These are phyloP conservation scores for Pseudocercospora fuligena DNA, from an alignment of 2,329 filamentous ascomycete species.

Conservation along the genomic window DNA sequence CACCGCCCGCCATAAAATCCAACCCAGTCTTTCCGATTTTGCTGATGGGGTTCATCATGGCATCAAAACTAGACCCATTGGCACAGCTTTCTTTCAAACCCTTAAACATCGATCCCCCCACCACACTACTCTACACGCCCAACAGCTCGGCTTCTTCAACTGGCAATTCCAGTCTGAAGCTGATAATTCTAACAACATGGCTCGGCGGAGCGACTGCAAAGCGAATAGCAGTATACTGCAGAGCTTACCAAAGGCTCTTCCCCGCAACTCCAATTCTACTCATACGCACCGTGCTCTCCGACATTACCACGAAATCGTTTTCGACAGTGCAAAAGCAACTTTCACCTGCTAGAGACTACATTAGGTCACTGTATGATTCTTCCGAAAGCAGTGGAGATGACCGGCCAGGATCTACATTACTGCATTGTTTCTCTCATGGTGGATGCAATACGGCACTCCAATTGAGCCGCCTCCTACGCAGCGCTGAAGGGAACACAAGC, in stretches of 20 bases:
- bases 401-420: neutral
- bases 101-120: neutral
- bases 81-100: neutral
- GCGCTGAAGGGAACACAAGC: neutral
- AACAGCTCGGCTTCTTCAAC: neutral
- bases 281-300: neutral
- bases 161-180: neutral
- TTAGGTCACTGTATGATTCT: neutral
- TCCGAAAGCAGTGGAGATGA: neutral
- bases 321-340: neutral
- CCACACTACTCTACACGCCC: neutral
- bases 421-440: conserved; percentile 1
- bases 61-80: neutral
- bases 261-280: neutral
- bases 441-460: neutral
- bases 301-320: neutral
- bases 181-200: neutral
- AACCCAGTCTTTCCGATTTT: neutral
- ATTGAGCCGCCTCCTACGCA: neutral
- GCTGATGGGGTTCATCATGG: neutral
- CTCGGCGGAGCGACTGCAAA: neutral
- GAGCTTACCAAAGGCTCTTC: neutral
- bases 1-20: neutral
- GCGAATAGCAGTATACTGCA: neutral
- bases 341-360: neutral